Base-by-base conservation (phyloP, 2,329 filamentous ascomycete genomes). In the Clathrospora elynae region DNA sequence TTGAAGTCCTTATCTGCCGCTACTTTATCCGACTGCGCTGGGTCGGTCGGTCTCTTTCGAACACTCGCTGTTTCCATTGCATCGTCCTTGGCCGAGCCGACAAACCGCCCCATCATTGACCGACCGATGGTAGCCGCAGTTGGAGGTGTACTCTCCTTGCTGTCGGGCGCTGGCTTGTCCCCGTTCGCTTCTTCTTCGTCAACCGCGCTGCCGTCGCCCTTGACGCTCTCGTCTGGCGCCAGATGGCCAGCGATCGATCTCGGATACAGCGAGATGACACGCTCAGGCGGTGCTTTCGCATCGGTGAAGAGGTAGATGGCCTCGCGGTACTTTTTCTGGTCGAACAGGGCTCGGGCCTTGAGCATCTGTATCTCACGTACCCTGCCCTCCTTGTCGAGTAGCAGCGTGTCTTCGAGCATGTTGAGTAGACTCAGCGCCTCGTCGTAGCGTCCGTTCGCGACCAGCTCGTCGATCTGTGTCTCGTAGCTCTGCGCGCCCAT, bases 401-500 rank as follows among this genome's bases (percentile, higher is more conserved):
- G 76, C 14, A 99, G 74, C 0, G 92, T 95, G 70, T 96, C 92
- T 71, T 99, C 93, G 0, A 99, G 80, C 84, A 96, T 90, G 34
- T 81, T 79, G 5, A 97, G 75, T 6, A 99, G 75, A 62, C 90
- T 96, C 50, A 97, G 87, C 0, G 92, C 92, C 71, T 99, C 95
- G 59, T 99, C 92, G 40, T 91, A 88, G 47, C 83, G 81, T 7
- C 80, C 83, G 46, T 80, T 82, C 13, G 84, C 80, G 1, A 95
- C 83, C 17, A 99, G 78, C 53, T 93, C 84, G 46, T 90, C 82
- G 14, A 97, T 83, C 65, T 99, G 93, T 2, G 85, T 84, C 66
- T 96, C 89, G 64, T 99, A 99, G 54, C 91, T 87, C 24, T 91
- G 84, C 3, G 92, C 88, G 51, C 85, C 88, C 93, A 99, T 97